phyloP scores from a whole-genome alignment of 148 eudicot species.

The Amaranthus palmeri region DNA sequence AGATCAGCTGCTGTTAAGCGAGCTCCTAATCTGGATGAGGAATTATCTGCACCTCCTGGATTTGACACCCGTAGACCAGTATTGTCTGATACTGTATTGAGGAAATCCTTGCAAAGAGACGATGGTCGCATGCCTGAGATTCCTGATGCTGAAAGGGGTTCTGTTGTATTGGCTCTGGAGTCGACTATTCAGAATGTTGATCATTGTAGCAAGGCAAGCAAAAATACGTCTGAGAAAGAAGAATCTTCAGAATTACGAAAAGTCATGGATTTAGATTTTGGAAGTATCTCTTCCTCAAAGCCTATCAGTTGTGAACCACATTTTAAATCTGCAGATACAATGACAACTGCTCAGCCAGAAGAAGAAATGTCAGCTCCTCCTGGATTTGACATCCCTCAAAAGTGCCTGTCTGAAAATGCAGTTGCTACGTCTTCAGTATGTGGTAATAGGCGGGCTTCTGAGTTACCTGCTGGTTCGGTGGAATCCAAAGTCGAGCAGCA shows the following conservation, averaged over 20 bases:
- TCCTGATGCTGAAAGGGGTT: conserved; percentile 18
- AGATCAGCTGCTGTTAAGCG: conserved; percentile 7
- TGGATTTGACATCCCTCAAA: conserved; percentile 40
- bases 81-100: not conserved
- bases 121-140: not conserved
- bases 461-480: conserved; percentile 15
- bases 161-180: conserved; percentile 40
- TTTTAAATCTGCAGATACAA: conserved; percentile 9
- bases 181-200: conserved; percentile 15
- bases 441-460: conserved; percentile 20
- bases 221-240: conserved; percentile 8
- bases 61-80: conserved; percentile 26
- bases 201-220: conserved; percentile 13
- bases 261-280: conserved; percentile 7
- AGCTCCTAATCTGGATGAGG: conserved; percentile 26
- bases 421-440: conserved; percentile 8
- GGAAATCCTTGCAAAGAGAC: conserved; percentile 12
- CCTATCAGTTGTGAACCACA: conserved; percentile 2
- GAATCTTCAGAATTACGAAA: conserved; percentile 7
- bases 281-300: conserved; percentile 6
- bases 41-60: conserved; percentile 35
- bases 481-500: conserved; percentile 12
- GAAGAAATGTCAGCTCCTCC: conserved; percentile 39
- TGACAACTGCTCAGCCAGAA: conserved; percentile 25
- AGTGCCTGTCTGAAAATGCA: conserved; percentile 21